Evolutionary conservation across 2,329 filamentous ascomycete genomes (phyloP).

Genomic region (Clonostachys byssicola): DNA sequence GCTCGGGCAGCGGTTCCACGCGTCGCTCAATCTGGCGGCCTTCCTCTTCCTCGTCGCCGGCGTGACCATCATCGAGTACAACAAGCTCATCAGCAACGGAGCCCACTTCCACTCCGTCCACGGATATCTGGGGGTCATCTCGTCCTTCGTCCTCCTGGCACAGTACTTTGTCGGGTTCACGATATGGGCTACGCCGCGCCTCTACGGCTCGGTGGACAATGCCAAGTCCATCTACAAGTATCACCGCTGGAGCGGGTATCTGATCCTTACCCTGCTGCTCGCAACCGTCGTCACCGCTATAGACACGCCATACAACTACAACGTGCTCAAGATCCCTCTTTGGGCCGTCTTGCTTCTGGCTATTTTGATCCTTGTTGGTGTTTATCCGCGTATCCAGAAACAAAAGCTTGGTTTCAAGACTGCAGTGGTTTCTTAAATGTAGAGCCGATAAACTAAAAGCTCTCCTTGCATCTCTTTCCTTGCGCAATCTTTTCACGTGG

Average conservation of each 20-base stretch:
- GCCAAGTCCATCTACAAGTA: slow-evolving; percentile 89
- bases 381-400: slow-evolving; percentile 76
- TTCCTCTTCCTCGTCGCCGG: slow-evolving; percentile 60
- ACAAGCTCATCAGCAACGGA: slow-evolving; percentile 68
- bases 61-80: slow-evolving; percentile 71
- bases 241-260: slow-evolving; percentile 75
- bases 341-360: slow-evolving; percentile 71
- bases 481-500: too few relatives aligned
- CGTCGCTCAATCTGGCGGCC: slow-evolving; percentile 62
- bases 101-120: slow-evolving; percentile 78
- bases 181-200: slow-evolving; percentile 68
- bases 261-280: slow-evolving; percentile 65
- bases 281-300: slow-evolving; percentile 73
- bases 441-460: too few relatives aligned
- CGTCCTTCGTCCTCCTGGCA: slow-evolving; percentile 63
- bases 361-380: slow-evolving; percentile 63
- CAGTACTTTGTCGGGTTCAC: slow-evolving; percentile 80
- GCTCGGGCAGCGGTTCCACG: slow-evolving; percentile 58
- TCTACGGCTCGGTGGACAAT: slow-evolving; percentile 76
- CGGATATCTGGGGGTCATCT: slow-evolving; percentile 75
- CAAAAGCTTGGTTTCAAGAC: slow-evolving; percentile 64
- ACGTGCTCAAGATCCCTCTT: slow-evolving; percentile 65
- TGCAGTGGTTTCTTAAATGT: background rate
- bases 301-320: slow-evolving; percentile 69
- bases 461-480: too few relatives aligned